These are phyloP conservation scores for Suhomyces kilbournensis DNA, from an alignment of 805 yeast genomes.

Conservation along the genomic window DNA sequence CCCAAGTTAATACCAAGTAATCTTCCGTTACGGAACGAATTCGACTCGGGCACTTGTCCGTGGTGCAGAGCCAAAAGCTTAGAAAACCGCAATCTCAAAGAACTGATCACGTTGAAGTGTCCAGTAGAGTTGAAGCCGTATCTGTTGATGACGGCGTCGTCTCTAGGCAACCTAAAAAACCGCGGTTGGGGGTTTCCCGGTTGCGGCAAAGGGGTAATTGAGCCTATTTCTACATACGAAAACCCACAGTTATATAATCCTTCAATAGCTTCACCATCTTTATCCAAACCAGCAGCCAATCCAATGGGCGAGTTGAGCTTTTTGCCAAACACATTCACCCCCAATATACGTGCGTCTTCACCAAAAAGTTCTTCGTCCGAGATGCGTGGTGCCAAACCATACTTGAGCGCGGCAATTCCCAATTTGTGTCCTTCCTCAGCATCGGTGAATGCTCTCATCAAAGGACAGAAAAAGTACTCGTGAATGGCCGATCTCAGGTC, in stretches of 20 bases:
- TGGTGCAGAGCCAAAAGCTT: constrained; percentile 27
- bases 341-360: constrained; percentile 39
- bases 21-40: constrained; percentile 60
- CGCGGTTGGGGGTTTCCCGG: constrained; percentile 95
- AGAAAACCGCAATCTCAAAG: constrained; percentile 63
- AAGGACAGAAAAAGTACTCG: constrained; percentile 77
- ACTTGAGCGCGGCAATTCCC: constrained; percentile 67
- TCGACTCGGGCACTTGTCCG: constrained; percentile 23
- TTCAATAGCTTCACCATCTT: constrained; percentile 89
- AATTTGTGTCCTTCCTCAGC: constrained; percentile 85
- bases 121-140: constrained; percentile 95
- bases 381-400: constrained; percentile 64
- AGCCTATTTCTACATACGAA: constrained; percentile 88
- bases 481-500: constrained; percentile 84
- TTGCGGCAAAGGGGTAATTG: constrained; percentile 89
- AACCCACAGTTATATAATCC: constrained; percentile 75
- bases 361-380: constrained; percentile 47
- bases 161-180: constrained; percentile 79
- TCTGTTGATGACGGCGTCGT: constrained; percentile 88
- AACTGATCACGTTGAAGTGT: constrained; percentile 67
- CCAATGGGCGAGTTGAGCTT: constrained; percentile 78
- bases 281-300: constrained; percentile 94
- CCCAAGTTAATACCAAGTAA: constrained; percentile 84
- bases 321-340: constrained; percentile 64
- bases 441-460: constrained; percentile 63